These are phyloP conservation scores for Heracleum sosnowskyi DNA, from an alignment of 129 eudicot species.

Conservation along the genomic window DNA sequence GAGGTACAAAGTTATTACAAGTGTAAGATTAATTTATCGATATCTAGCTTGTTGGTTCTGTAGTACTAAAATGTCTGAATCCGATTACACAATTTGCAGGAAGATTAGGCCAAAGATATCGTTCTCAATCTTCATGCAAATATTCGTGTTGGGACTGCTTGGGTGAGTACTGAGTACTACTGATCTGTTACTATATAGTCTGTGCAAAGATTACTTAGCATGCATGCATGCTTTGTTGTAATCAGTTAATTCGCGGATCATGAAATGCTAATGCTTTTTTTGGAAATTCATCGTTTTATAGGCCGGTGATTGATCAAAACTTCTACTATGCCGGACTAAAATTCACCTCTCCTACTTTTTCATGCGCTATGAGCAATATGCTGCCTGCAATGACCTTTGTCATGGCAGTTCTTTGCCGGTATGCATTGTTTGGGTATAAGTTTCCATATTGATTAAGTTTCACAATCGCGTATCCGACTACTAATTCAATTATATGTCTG, in stretches of 20 bases:
- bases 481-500: neutral
- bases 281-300: constrained; percentile 5
- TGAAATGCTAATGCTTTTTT: neutral
- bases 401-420: constrained; percentile 93
- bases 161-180: too few species aligned
- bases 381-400: constrained; percentile 98
- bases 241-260: too few species aligned
- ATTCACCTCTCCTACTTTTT: constrained; percentile 84
- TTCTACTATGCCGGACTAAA: constrained; percentile 88
- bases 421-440: neutral
- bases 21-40: neutral
- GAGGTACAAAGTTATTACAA: constrained; percentile 26
- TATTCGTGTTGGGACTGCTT: constrained; percentile 83
- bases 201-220: neutral
- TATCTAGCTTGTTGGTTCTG: neutral
- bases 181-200: too few species aligned
- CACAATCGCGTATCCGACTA: neutral
- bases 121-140: constrained; percentile 69
- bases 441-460: neutral
- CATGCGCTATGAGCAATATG: constrained; percentile 99
- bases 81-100: constrained; percentile 30
- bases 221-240: neutral
- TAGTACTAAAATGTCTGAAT: neutral
- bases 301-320: constrained; percentile 96
- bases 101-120: constrained; percentile 74